phyloP scores from a whole-genome alignment of 495 filamentous ascomycete species.

The Talaromyces wortmannii region DNA sequence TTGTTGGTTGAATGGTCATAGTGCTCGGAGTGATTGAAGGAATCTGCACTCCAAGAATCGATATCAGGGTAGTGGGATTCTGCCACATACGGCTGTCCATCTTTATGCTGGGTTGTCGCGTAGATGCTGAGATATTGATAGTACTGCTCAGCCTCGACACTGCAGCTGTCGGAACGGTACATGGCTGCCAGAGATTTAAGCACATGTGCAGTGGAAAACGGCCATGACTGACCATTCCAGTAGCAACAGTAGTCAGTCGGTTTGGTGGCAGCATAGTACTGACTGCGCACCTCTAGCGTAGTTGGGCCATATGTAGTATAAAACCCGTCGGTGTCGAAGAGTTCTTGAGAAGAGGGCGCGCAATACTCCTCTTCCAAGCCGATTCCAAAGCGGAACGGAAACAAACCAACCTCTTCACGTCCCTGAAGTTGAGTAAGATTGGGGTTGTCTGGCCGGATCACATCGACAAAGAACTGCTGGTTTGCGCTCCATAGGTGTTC shows the following conservation, averaged over 20 bases:
- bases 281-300: conserved; percentile 32
- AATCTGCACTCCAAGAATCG: conserved; percentile 32
- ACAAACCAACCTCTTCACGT: conserved; percentile 34
- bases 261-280: conserved; percentile 29
- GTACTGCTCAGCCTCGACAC: conserved; percentile 25
- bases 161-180: conserved; percentile 21
- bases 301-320: conserved; percentile 33
- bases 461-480: conserved; percentile 38
- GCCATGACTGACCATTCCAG: conserved; percentile 43
- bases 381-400: conserved; percentile 33
- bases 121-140: conserved; percentile 25
- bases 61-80: conserved; percentile 36
- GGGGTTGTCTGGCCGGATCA: conserved; percentile 19
- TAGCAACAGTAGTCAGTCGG: conserved; percentile 34
- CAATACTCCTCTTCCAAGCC: conserved; percentile 19
- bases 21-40: conserved; percentile 33
- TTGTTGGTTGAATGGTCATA: conserved; percentile 40
- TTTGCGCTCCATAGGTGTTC: conserved; percentile 28
- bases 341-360: conserved; percentile 20
- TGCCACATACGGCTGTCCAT: conserved; percentile 34
- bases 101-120: conserved; percentile 33
- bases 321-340: conserved; percentile 30
- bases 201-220: conserved; percentile 23
- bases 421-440: conserved; percentile 27
- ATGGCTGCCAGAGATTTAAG: conserved; percentile 8